Evolutionary conservation across 805 yeast genomes (phyloP).

Genomic region (Yamadazyma tumulicola): DNA sequence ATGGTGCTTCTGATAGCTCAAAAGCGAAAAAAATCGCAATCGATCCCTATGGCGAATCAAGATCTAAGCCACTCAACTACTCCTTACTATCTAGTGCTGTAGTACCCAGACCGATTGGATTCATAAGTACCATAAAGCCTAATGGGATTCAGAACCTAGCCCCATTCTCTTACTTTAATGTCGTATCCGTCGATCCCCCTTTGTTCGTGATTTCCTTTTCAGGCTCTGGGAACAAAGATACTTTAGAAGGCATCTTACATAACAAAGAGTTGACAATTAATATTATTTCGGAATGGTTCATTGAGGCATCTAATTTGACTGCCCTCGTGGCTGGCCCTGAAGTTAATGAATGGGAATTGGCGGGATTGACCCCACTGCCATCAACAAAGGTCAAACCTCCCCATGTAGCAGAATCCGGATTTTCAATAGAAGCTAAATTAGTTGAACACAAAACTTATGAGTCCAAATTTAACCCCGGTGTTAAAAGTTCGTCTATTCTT

Average conservation of each 20-base stretch:
- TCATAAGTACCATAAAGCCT: conserved; percentile 45
- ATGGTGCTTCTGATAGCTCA: conserved; percentile 46
- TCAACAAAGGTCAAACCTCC: conserved; percentile 49
- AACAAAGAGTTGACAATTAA: conserved; percentile 55
- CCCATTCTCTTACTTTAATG: conserved; percentile 56
- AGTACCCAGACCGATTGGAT: conserved; percentile 60
- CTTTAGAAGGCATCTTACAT: conserved; percentile 45
- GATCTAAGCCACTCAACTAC: conserved; percentile 46
- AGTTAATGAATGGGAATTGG: conserved; percentile 52
- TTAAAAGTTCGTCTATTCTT: conserved; percentile 34
- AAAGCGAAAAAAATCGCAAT: conserved; percentile 41
- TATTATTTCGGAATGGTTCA: conserved; percentile 59
- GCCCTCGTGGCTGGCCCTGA: conserved; percentile 45
- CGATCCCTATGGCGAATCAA: conserved; percentile 45
- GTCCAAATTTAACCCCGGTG: conserved; percentile 34
- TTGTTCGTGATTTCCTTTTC: conserved; percentile 50
- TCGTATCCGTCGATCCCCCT: conserved; percentile 55
- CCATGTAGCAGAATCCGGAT: conserved; percentile 60
- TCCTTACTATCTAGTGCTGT: conserved; percentile 49
- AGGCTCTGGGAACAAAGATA: conserved; percentile 45
- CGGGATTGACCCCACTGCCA: conserved; percentile 48
- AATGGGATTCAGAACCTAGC: conserved; percentile 50
- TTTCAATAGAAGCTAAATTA: conserved; percentile 54
- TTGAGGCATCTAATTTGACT: conserved; percentile 58
- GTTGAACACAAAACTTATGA: conserved; percentile 42